Base-by-base conservation (phyloP, 148 eudicot species). In the Hydrangea macrophylla region DNA sequence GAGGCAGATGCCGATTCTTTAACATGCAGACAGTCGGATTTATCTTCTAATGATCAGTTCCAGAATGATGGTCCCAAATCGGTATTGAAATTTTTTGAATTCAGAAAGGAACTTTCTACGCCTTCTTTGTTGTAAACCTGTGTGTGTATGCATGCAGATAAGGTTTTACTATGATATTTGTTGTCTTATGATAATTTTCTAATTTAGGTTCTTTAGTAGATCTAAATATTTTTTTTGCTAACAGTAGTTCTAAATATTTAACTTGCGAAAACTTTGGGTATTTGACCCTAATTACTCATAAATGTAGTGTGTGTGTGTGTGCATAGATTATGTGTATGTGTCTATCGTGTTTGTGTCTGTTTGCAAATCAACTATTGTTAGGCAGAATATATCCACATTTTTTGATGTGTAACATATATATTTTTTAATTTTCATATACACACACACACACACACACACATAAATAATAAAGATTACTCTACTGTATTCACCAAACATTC, bases 1-100 rank as follows among this genome's bases (percentile, higher is more conserved):
- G 98, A 94, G 71, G 96, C 97, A 60, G 98, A 94, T 85, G 98
- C 97, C 61, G 97, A 94, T 82, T 93, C 98, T 66, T 75, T 90
- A 64, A 82, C 81, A 40, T 85, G 92, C 60, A 76, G 87, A 75
- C 86, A 83, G 73, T 82, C 96, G 64, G 90, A 96, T 65, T 75
- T 85, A 72, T 85, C 98, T 60, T 83, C 91, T 26, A 59, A 71
- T 65, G 90, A 81, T 60, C 85, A 84, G 45, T 71, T 77, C 68
- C 85, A 77, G 20, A 82, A 71, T 65, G 84, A 85, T 81, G 81
- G 89, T 65, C 71, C 70, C 59, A 88, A 88, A 73, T 72, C 70
- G 92, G 98, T 90, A 70, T 53, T 60, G 30, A 11, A 13, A 27
- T 61, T 33, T 54, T 13, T 50, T n/a, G 48, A 36, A 2, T 56